phyloP scores from a whole-genome alignment of 164 flowering plant genomes.

The Berberis thunbergii region DNA sequence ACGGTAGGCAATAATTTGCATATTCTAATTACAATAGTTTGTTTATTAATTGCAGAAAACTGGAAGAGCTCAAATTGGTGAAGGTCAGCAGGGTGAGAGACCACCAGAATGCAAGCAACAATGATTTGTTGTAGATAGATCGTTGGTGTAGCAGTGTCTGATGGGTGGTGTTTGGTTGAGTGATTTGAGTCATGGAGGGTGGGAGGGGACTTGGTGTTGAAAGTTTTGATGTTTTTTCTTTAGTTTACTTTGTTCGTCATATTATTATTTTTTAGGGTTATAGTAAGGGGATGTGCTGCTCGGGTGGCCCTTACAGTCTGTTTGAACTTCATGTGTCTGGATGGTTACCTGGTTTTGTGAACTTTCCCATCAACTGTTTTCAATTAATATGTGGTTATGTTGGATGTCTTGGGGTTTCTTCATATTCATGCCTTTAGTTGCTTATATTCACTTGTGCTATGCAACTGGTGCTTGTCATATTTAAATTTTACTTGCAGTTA shows the following conservation, averaged over 20 bases:
- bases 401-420: too few species aligned
- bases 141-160: background rate
- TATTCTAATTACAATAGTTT: background rate
- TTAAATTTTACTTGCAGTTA: too few species aligned
- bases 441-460: too few species aligned
- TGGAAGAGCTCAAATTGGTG: constrained; percentile 30
- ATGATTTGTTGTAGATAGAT: constrained; percentile 7
- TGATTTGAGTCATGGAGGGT: background rate
- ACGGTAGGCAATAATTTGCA: background rate
- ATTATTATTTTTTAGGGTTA: background rate
- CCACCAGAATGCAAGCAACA: constrained; percentile 39
- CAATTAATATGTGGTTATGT: too few species aligned
- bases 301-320: background rate
- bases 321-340: background rate
- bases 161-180: background rate
- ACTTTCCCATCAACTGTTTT: too few species aligned
- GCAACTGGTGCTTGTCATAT: too few species aligned
- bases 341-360: too few species aligned
- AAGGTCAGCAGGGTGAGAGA: constrained; percentile 22
- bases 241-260: background rate
- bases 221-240: constrained; percentile 8
- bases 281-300: background rate
- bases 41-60: constrained; percentile 30
- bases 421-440: too few species aligned
- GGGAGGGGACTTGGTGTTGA: background rate